Evolutionary conservation across 192 early-diverging fungal species (phyloP).

Genomic region (Martensiomyces pterosporus): DNA sequence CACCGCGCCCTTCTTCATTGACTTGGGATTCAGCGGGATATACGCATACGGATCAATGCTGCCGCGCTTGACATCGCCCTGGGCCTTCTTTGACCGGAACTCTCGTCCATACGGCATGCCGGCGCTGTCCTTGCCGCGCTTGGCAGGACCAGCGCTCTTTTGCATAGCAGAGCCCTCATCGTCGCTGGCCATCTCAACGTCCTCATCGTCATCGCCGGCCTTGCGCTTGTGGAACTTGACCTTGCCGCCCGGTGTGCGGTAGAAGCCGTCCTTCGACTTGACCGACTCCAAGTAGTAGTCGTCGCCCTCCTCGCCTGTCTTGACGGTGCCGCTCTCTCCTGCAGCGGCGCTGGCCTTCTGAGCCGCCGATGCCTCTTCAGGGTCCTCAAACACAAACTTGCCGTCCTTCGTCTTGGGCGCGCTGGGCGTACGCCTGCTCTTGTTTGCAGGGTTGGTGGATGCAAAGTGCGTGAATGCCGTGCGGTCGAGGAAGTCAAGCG

Average conservation of each 20-base stretch:
- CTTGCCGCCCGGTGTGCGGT: constrained; percentile 72
- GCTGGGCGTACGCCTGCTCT: constrained; percentile 27
- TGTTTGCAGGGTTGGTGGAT: constrained; percentile 41
- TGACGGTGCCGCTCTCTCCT: constrained; percentile 10
- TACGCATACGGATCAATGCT: constrained; percentile 94
- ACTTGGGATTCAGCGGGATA: constrained; percentile 70
- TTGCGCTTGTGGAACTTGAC: constrained; percentile 88
- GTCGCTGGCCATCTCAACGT: constrained; percentile 65
- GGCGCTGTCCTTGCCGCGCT: constrained; percentile 35
- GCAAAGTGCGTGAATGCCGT: constrained; percentile 68
- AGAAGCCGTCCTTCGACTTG: constrained; percentile 77
- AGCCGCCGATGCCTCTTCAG: constrained; percentile 41
- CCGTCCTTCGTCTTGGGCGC: constrained; percentile 73
- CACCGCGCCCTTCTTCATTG: constrained; percentile 46
- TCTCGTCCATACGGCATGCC: constrained; percentile 51
- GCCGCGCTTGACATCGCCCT: constrained; percentile 87
- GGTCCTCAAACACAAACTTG: constrained; percentile 76
- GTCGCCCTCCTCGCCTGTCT: constrained; percentile 58
- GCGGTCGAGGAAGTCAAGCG: constrained; percentile 89
- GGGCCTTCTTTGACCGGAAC: constrained; percentile 81
- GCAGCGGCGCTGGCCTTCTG: constrained; percentile 31
- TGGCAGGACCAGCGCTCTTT: constrained; percentile 18
- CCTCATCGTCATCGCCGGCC: constrained; percentile 54
- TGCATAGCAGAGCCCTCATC: constrained; percentile 50
- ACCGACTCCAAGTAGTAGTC: constrained; percentile 85